phyloP scores from a whole-genome alignment of 768 basidiomycete species.

The Boletus huronensis region DNA sequence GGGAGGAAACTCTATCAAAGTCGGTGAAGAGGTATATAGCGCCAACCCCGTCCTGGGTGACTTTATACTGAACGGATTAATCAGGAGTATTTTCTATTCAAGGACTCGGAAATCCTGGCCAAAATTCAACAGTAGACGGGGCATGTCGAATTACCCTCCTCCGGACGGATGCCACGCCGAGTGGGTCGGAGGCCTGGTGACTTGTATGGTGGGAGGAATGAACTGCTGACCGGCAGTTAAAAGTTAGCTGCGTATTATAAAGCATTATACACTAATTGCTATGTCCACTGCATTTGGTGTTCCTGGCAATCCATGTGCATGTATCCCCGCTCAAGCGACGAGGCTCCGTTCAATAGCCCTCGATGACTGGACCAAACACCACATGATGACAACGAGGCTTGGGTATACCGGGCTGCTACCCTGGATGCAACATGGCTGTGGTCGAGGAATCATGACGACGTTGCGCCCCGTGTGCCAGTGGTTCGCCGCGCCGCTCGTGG shows the following conservation, averaged over 20 bases:
- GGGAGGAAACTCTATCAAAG: slow-evolving; percentile 95
- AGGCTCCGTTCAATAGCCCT: neutral
- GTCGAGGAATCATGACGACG: neutral
- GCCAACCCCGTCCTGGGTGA: neutral
- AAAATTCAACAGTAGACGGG: slow-evolving; percentile 85
- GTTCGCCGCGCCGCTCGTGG: neutral
- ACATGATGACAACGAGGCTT: neutral
- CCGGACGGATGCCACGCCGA: neutral
- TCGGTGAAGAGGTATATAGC: slow-evolving; percentile 85
- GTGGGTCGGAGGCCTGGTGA: neutral
- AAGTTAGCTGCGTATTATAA: slow-evolving; percentile 10
- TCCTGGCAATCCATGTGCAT: slow-evolving; percentile 21
- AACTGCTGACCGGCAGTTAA: neutral
- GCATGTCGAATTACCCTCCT: neutral
- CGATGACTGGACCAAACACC: neutral
- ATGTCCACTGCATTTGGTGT: slow-evolving; percentile 21
- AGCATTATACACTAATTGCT: slow-evolving; percentile 19
- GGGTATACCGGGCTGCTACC: neutral
- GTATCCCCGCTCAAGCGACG: slow-evolving; percentile 29
- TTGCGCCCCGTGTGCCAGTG: neutral
- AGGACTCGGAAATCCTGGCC: slow-evolving; percentile 91
- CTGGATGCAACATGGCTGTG: slow-evolving; percentile 9
- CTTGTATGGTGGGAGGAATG: neutral
- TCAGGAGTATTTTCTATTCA: slow-evolving; percentile 94
- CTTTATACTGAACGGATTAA: slow-evolving; percentile 5